phyloP scores from a whole-genome alignment of 768 basidiomycete species.

The Tubosaeta sp. region DNA sequence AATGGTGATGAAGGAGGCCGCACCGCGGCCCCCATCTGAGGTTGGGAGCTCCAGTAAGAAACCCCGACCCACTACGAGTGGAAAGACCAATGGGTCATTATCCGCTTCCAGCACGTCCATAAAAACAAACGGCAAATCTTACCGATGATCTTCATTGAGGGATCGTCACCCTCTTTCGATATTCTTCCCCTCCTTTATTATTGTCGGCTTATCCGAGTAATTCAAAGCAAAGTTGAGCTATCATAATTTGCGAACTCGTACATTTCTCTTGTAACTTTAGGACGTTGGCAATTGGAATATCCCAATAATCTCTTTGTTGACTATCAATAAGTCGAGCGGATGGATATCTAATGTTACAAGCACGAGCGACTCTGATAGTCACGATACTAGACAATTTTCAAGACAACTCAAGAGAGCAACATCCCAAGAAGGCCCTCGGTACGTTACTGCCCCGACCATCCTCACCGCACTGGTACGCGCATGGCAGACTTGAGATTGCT shows the following conservation, averaged over 20 bases:
- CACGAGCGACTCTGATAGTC: slow-evolving; percentile 5
- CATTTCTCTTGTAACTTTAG: slow-evolving; percentile 23
- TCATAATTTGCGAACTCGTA: slow-evolving; percentile 25
- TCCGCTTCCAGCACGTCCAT: slow-evolving; percentile 40
- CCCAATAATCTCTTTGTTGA: slow-evolving; percentile 10
- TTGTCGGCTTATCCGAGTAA: slow-evolving; percentile 22
- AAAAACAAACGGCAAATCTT: slow-evolving; percentile 59
- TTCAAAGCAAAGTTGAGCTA: slow-evolving; percentile 19
- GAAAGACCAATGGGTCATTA: slow-evolving; percentile 51
- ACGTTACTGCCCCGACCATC: neutral
- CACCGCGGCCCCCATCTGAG: slow-evolving; percentile 56
- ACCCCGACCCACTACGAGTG: slow-evolving; percentile 45
- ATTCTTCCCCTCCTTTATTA: slow-evolving; percentile 15
- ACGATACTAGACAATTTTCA: slow-evolving; percentile 7
- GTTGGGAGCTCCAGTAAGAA: slow-evolving; percentile 48
- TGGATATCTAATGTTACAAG: slow-evolving; percentile 21
- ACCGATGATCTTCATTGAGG: slow-evolving; percentile 41
- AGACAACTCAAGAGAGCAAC: slow-evolving; percentile 3
- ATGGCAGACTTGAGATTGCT: slow-evolving; percentile 35
- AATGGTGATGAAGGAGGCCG: slow-evolving; percentile 86
- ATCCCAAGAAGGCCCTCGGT: slow-evolving; percentile 4
- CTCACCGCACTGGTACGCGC: slow-evolving; percentile 33
- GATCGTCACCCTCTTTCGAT: slow-evolving; percentile 15
- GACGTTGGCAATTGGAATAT: slow-evolving; percentile 14
- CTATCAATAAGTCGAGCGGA: slow-evolving; percentile 11